Evolutionary conservation across 306 rosid species (phyloP).

Genomic region (Malus fusca): DNA sequence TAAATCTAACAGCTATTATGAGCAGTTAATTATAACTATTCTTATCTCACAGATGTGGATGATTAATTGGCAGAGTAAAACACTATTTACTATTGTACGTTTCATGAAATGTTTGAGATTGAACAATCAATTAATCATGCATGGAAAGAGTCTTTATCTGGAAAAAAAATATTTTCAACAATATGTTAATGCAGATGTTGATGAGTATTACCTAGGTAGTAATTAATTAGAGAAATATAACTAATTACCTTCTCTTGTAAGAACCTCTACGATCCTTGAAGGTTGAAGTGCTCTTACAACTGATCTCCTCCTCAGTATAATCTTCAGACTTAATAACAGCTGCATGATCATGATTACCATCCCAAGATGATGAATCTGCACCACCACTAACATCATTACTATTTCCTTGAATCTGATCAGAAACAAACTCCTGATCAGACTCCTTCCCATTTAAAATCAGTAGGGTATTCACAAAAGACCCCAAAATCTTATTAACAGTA

Average conservation of each 20-base stretch:
- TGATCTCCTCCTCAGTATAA: conserved; percentile 21
- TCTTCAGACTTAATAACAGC: conserved; percentile 25
- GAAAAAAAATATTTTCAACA: background rate
- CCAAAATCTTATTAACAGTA: conserved; percentile 27
- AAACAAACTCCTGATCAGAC: background rate
- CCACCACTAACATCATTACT: background rate
- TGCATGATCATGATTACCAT: background rate
- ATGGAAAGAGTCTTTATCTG: background rate
- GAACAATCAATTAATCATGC: background rate
- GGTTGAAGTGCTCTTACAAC: conserved; percentile 23
- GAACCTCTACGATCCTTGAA: conserved; percentile 42
- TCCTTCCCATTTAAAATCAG: conserved; percentile 15
- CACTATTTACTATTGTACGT: background rate
- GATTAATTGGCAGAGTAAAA: no score
- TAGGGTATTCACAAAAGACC: conserved; percentile 39
- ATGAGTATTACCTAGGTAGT: background rate
- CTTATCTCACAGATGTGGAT: no score
- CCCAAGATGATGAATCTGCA: conserved; percentile 6
- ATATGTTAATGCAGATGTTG: background rate
- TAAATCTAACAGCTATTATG: background rate
- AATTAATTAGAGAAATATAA: background rate
- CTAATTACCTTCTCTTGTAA: conserved; percentile 52
- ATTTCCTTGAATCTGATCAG: background rate
- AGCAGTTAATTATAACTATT: no score
- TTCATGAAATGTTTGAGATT: background rate